Evolutionary conservation across 306 rosid genomes (phyloP).

Genomic region (Gleditsia sinensis): DNA sequence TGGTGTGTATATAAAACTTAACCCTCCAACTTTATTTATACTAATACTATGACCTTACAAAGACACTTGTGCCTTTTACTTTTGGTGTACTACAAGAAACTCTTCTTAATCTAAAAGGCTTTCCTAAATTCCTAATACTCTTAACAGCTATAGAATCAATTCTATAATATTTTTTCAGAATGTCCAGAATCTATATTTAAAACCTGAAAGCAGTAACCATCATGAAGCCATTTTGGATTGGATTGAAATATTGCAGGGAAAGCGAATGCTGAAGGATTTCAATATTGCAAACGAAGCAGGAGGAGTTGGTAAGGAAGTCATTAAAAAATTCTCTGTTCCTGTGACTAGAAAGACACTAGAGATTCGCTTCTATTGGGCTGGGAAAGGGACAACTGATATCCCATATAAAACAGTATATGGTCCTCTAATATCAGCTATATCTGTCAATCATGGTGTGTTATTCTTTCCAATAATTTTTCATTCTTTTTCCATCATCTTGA

Average conservation of each 20-base stretch:
- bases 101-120: neutral
- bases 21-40: no score
- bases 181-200: neutral
- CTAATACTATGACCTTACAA: no score
- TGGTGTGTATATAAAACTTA: no score
- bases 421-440: slow-evolving; percentile 49
- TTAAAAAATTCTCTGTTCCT: neutral
- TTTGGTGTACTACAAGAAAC: no score
- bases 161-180: no score
- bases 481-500: neutral
- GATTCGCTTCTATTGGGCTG: no score
- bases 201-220: neutral
- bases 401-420: slow-evolving; percentile 63
- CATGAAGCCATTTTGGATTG: slow-evolving; percentile 14
- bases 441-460: neutral
- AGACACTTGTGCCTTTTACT: no score
- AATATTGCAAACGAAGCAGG: slow-evolving; percentile 55
- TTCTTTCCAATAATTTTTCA: neutral
- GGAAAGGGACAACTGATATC: no score
- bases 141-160: neutral
- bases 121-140: neutral
- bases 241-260: slow-evolving; percentile 49
- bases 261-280: slow-evolving; percentile 48
- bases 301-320: slow-evolving; percentile 39
- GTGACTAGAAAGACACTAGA: slow-evolving; percentile 46